These are phyloP conservation scores for Passiflora organensis DNA, from an alignment of 345 rosid species.

Conservation along the genomic window DNA sequence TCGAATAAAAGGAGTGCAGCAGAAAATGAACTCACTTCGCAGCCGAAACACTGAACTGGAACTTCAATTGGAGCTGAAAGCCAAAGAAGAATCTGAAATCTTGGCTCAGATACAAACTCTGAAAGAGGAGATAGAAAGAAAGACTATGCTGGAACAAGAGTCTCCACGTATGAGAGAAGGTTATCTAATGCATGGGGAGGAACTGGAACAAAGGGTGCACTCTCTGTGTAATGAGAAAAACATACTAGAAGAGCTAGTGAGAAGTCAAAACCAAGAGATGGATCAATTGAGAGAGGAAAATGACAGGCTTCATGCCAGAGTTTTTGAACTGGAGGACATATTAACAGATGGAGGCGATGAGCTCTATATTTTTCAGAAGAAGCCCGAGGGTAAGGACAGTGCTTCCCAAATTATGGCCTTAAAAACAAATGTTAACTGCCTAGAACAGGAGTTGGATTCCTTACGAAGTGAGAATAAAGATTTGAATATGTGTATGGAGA, in stretches of 20 bases:
- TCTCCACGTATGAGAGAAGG: conserved; percentile 31
- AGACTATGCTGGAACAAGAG: conserved; percentile 21
- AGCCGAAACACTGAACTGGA: conserved; percentile 33
- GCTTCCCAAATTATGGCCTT: conserved; percentile 23
- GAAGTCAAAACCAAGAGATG: conserved; percentile 22
- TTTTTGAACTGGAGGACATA: conserved; percentile 30
- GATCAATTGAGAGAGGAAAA: conserved; percentile 44
- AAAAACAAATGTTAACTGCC: conserved; percentile 15
- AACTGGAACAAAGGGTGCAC: conserved; percentile 27
- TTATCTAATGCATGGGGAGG: conserved; percentile 26
- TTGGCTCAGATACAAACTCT: conserved; percentile 26
- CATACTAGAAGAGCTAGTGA: conserved; percentile 36
- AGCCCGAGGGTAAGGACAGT: conserved; percentile 2
- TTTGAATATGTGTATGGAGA: conserved; percentile 22
- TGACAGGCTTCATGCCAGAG: conserved; percentile 25
- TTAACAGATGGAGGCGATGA: conserved; percentile 17
- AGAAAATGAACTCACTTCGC: conserved; percentile 32
- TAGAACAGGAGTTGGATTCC: conserved; percentile 36
- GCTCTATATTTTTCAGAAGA: conserved; percentile 17
- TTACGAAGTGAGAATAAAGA: conserved; percentile 22
- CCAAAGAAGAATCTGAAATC: conserved; percentile 31
- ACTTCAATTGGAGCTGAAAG: conserved; percentile 26
- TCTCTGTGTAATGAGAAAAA: conserved; percentile 19
- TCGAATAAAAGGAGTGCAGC: conserved; percentile 17
- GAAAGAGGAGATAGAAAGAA: conserved; percentile 39